These are phyloP conservation scores for Medicago ruthenica DNA, from an alignment of 306 rosid species.

Conservation along the genomic window DNA sequence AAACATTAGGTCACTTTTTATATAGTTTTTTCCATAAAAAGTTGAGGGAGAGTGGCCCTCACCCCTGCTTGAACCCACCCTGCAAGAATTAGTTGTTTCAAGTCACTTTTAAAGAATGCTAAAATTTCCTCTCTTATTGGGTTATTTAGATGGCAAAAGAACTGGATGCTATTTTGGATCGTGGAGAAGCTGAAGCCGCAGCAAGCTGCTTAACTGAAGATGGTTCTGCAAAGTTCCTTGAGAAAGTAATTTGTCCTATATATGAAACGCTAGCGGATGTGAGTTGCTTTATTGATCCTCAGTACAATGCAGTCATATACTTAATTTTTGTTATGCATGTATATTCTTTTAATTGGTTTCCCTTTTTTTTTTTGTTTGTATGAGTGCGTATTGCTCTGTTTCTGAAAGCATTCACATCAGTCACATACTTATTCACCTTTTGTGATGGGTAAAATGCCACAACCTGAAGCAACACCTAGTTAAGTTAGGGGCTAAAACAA, in stretches of 20 bases:
- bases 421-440: background rate
- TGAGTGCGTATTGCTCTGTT: constrained; percentile 18
- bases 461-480: background rate
- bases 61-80: background rate
- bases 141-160: constrained; percentile 89
- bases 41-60: constrained; percentile 2
- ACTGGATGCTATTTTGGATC: constrained; percentile 89
- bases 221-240: constrained; percentile 75
- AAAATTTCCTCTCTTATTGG: constrained; percentile 2
- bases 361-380: constrained; percentile 36
- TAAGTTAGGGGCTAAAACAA: background rate
- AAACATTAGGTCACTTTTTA: background rate
- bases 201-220: constrained; percentile 55
- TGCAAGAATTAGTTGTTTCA: constrained; percentile 18
- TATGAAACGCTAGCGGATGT: constrained; percentile 57
- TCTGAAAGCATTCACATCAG: constrained; percentile 12
- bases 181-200: constrained; percentile 72
- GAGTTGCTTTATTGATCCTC: constrained; percentile 48
- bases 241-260: constrained; percentile 72
- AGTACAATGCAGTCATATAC: constrained; percentile 24
- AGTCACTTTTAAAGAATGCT: constrained; percentile 22
- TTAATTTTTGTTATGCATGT: constrained; percentile 13
- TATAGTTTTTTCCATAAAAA: background rate
- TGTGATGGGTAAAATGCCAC: constrained; percentile 9
- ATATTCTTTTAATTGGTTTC: constrained; percentile 22